These are phyloP conservation scores for Xylaria sp. DNA, from an alignment of 2,329 filamentous ascomycete species.

Conservation along the genomic window DNA sequence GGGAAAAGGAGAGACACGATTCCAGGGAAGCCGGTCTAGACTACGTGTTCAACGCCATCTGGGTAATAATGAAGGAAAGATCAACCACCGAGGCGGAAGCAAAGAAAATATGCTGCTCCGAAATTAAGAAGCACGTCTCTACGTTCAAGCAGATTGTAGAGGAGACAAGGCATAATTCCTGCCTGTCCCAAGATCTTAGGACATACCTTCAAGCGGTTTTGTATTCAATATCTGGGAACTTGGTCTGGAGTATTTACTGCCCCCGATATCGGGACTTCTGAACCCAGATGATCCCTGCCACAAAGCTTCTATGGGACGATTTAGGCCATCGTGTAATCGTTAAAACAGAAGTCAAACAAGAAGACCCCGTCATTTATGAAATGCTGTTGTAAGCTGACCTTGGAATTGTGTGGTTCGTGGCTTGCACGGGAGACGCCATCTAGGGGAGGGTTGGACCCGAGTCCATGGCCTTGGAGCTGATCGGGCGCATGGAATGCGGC, in stretches of 20 bases:
- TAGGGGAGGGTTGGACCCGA: not conserved
- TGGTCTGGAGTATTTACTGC: slow-evolving; percentile 45
- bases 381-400: not conserved
- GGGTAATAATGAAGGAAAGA: slow-evolving; percentile 47
- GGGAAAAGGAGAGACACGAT: slow-evolving; percentile 43
- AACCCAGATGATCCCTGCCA: not conserved
- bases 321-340: not conserved
- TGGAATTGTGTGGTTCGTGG: not conserved
- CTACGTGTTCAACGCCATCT: slow-evolving; percentile 47
- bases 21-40: slow-evolving; percentile 33
- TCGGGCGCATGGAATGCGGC: not conserved
- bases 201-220: slow-evolving; percentile 41
- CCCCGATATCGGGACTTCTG: slow-evolving; percentile 39
- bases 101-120: slow-evolving; percentile 31
- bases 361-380: not conserved
- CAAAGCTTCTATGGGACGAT: not conserved
- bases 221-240: slow-evolving; percentile 43
- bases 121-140: slow-evolving; percentile 34
- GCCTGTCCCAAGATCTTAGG: slow-evolving; percentile 35
- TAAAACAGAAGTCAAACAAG: not conserved
- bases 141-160: slow-evolving; percentile 18
- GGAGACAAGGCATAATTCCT: slow-evolving; percentile 11
- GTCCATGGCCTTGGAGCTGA: not conserved
- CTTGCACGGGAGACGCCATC: not conserved
- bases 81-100: slow-evolving; percentile 38